Conservation (phyloP, 306 rosid species). For the Trifolium repens region DNA sequence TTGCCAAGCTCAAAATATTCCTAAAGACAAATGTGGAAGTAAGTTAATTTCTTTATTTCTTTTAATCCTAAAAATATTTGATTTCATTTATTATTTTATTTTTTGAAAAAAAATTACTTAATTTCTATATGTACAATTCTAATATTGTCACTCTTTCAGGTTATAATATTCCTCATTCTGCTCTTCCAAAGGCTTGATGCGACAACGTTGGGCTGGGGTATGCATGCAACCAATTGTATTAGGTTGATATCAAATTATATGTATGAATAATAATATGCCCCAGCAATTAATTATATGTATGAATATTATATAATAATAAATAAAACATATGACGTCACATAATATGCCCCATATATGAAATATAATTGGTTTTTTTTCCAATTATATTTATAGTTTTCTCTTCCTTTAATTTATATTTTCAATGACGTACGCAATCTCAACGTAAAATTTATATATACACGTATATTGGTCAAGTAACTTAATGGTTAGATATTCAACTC, state of each 20-base stretch:
- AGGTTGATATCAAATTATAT: no score
- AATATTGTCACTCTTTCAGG: background rate
- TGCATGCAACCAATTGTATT: background rate
- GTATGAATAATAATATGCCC: no score
- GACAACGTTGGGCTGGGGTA: background rate
- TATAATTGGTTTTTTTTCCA: no score
- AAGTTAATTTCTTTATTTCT: background rate
- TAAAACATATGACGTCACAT: no score
- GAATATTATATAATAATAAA: background rate
- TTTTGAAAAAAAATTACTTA: background rate
- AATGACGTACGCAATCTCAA: no score
- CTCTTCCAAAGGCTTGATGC: background rate
- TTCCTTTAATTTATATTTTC: no score
- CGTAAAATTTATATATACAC: no score
- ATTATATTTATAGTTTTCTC: no score
- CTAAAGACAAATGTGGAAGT: constrained; percentile 1
- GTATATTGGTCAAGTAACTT: no score
- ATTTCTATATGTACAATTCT: background rate
- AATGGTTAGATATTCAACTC: no score
- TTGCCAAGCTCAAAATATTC: background rate
- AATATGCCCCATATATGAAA: no score
- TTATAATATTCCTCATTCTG: background rate
- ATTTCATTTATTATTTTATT: background rate
- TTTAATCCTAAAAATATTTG: background rate
- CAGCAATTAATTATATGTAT: no score